Base-by-base conservation (phyloP, 2,329 filamentous ascomycete species). In the Leptographium wingfieldii region DNA sequence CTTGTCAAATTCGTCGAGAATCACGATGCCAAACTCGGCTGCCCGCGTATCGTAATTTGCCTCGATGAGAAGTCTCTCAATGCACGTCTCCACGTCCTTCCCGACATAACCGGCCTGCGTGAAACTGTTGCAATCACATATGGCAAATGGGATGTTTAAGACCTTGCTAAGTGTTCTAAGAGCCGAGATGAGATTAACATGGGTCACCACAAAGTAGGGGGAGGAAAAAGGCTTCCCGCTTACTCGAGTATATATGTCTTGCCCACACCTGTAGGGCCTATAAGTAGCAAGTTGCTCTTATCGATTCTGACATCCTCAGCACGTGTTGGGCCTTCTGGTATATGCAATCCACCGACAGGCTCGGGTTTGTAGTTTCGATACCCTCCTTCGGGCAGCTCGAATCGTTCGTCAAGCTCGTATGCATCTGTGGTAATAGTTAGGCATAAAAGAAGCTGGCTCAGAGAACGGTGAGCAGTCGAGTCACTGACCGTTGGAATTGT, bases 91-190 rank as follows among this genome's bases (percentile, higher is more conserved):
- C n/a, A 92, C 92, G 69, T 99, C 94, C 69, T 97, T 92, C 35
- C 94, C 94, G 66, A 99, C 96, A 68, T 99, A 99, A 31, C 94
- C 92, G 5, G 92, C 92, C 73, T 96, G 92, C 0, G 92, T 97
- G 64, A 97, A 91, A 6, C 92, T 89, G 57, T 94, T 96, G 72
- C 92, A 97, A 72, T 97, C 92, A 63, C 90, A 92, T 73, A 96
- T 96, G 63, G 89, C 91, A 69, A 96, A 95, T 0, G 94, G 94
- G 0, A 97, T 91, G 62, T 94, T 92, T n/a, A 99, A 81, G 58
- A 94, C 87, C 68, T 91, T 87, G 66, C 92, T 94, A 48, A 97
- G 76, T 0, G 92, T 97, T 72, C 92, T 95, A 58, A 48, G 57
- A 48, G 72, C 43, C 70, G 66, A 51, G 22, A 62, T 62, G 60